Evolutionary conservation across 139 green algal genomes (phyloP).

Genomic region (Tetraselmis chui): DNA sequence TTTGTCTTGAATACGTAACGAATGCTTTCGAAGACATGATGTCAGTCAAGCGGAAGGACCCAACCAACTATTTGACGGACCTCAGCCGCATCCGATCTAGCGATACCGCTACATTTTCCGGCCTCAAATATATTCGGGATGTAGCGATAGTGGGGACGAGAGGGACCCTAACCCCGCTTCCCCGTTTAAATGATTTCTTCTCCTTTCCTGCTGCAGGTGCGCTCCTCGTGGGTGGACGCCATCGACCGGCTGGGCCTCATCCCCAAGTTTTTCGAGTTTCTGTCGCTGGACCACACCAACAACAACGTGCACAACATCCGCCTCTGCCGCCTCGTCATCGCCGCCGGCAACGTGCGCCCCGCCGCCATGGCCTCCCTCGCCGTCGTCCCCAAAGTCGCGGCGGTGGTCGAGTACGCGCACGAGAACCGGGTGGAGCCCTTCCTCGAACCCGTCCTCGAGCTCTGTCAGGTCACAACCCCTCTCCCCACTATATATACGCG

Average conservation of each 20-base stretch:
- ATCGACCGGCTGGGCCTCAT: slow-evolving; percentile 53
- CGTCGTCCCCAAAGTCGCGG: slow-evolving; percentile 41
- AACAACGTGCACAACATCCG: slow-evolving; percentile 93
- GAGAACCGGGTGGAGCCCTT: slow-evolving; percentile 80
- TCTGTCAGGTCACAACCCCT: slow-evolving; percentile 29
- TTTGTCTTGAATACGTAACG: too few species aligned
- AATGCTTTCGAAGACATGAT: too few species aligned
- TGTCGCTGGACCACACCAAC: slow-evolving; percentile 77
- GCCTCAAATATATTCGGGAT: too few species aligned
- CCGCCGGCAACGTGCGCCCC: slow-evolving; percentile 19
- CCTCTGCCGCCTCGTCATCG: slow-evolving; percentile 66
- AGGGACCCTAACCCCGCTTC: too few species aligned
- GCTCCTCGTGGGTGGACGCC: slow-evolving; percentile 26
- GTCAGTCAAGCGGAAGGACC: too few species aligned
- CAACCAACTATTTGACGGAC: too few species aligned
- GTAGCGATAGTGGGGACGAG: too few species aligned
- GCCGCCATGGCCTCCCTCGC: slow-evolving; percentile 15
- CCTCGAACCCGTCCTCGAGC: slow-evolving; percentile 69
- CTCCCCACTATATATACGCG: too few species aligned
- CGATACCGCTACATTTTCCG: too few species aligned
- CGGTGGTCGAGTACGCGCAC: slow-evolving; percentile 70
- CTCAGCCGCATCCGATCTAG: too few species aligned
- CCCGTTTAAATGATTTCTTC: too few species aligned
- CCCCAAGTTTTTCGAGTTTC: slow-evolving; percentile 73
- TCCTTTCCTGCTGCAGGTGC: slow-evolving; percentile 1